Evolutionary conservation across 2,329 filamentous ascomycete genomes (phyloP).

Genomic region (Cladosporium colombiae): DNA sequence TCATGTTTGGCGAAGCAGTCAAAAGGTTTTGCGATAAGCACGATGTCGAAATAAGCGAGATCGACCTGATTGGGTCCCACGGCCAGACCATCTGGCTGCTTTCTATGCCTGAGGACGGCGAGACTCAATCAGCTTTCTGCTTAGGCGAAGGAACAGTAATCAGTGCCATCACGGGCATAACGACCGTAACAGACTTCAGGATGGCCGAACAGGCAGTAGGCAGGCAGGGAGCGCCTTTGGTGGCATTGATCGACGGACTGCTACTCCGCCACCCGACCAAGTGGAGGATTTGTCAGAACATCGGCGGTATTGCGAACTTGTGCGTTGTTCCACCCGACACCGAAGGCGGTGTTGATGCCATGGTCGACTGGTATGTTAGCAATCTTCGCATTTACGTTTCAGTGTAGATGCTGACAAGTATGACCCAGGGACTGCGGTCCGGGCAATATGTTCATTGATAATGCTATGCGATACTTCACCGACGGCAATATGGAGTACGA

Average conservation of each 20-base stretch:
- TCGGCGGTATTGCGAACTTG: slow-evolving; percentile 32
- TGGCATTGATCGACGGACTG: slow-evolving; percentile 57
- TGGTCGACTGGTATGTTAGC: slow-evolving; percentile 18
- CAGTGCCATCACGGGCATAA: slow-evolving; percentile 55
- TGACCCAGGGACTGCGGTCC: slow-evolving; percentile 26
- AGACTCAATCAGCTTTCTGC: slow-evolving; percentile 50
- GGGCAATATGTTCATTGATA: slow-evolving; percentile 32
- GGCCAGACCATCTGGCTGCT: slow-evolving; percentile 59
- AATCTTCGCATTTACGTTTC: background rate
- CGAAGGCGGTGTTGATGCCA: slow-evolving; percentile 18
- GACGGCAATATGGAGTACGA: slow-evolving; percentile 28
- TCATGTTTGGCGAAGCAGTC: slow-evolving; percentile 55
- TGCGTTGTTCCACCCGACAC: slow-evolving; percentile 29
- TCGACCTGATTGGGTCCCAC: slow-evolving; percentile 57
- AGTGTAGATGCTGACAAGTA: slow-evolving; percentile 5
- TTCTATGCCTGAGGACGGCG: slow-evolving; percentile 50
- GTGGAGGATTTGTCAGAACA: slow-evolving; percentile 30
- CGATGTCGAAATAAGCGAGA: slow-evolving; percentile 45
- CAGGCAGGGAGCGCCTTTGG: slow-evolving; percentile 55
- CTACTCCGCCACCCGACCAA: slow-evolving; percentile 42
- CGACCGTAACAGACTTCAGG: slow-evolving; percentile 58
- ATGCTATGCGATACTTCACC: slow-evolving; percentile 29
- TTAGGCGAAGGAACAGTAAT: slow-evolving; percentile 59
- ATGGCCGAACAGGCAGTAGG: slow-evolving; percentile 55
- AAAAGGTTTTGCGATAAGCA: slow-evolving; percentile 50